These are phyloP conservation scores for Spergularia bocconei DNA, from an alignment of 148 eudicot species.

Conservation along the genomic window DNA sequence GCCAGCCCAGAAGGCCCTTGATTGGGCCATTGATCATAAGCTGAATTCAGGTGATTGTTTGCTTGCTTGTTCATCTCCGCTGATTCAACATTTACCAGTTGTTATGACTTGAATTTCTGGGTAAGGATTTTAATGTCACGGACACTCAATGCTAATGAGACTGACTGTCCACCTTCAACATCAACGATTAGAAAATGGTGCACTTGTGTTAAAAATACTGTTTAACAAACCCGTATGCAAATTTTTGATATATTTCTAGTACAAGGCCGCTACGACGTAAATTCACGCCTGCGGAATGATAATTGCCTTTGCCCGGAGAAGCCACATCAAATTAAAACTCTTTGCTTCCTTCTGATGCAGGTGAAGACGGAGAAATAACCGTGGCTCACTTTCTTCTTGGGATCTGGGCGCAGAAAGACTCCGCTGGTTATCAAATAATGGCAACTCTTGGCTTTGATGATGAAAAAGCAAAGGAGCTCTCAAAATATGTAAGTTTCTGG, in stretches of 20 bases:
- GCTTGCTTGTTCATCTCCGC: conserved; percentile 9
- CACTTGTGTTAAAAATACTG: not conserved
- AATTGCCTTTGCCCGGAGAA: not conserved
- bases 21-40: conserved; percentile 80
- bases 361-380: conserved; percentile 83
- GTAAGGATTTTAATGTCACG: not conserved
- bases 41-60: conserved; percentile 68
- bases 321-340: not conserved
- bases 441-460: conserved; percentile 67
- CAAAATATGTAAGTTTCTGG: conserved; percentile 56
- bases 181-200: not conserved
- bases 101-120: not conserved
- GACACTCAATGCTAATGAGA: too few species aligned
- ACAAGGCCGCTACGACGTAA: not conserved
- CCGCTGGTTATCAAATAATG: conserved; percentile 70
- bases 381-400: conserved; percentile 66
- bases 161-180: not conserved
- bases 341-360: conserved; percentile 34
- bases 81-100: not conserved
- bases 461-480: conserved; percentile 75
- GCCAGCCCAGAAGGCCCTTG: conserved; percentile 78
- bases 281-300: not conserved
- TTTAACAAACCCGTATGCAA: not conserved
- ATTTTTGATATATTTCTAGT: not conserved
- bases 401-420: conserved; percentile 73